Conservation (phyloP, 768 basidiomycete genomes). For the Pleurotus citrinopileatus region DNA sequence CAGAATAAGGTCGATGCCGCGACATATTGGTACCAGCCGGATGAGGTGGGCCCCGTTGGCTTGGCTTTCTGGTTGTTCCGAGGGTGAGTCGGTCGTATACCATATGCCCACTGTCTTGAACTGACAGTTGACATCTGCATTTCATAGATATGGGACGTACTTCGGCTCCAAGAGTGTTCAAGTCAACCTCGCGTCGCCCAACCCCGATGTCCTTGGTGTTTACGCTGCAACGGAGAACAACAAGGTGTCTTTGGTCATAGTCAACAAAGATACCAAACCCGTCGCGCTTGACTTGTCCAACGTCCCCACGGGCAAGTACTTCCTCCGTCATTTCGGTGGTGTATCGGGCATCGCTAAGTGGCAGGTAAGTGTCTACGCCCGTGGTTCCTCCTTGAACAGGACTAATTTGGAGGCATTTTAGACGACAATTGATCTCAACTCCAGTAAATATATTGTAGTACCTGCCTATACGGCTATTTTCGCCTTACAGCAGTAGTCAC, state of each 20-base stretch:
- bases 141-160: slow-evolving; percentile 37
- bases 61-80: slow-evolving; percentile 56
- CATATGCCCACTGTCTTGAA: not conserved
- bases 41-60: slow-evolving; percentile 45
- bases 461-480: slow-evolving; percentile 30
- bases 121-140: not conserved
- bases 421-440: slow-evolving; percentile 30
- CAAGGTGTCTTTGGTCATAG: slow-evolving; percentile 41
- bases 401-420: too few relatives aligned
- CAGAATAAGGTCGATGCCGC: slow-evolving; percentile 45
- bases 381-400: too few relatives aligned
- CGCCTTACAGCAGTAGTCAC: slow-evolving; percentile 19
- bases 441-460: slow-evolving; percentile 30
- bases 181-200: slow-evolving; percentile 38
- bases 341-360: slow-evolving; percentile 50
- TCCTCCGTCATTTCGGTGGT: slow-evolving; percentile 56
- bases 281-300: slow-evolving; percentile 39
- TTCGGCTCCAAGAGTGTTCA: slow-evolving; percentile 44
- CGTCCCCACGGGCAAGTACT: slow-evolving; percentile 47
- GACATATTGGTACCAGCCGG: slow-evolving; percentile 51
- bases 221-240: slow-evolving; percentile 42
- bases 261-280: slow-evolving; percentile 48
- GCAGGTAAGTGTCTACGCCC: slow-evolving; percentile 37
- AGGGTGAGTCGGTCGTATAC: slow-evolving; percentile 32
- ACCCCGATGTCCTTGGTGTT: slow-evolving; percentile 40